Evolutionary conservation across 2,329 filamentous ascomycete genomes (phyloP), one percentile per base, ranked within the genome.

Genomic region (Bipolaris sorokiniana): DNA sequence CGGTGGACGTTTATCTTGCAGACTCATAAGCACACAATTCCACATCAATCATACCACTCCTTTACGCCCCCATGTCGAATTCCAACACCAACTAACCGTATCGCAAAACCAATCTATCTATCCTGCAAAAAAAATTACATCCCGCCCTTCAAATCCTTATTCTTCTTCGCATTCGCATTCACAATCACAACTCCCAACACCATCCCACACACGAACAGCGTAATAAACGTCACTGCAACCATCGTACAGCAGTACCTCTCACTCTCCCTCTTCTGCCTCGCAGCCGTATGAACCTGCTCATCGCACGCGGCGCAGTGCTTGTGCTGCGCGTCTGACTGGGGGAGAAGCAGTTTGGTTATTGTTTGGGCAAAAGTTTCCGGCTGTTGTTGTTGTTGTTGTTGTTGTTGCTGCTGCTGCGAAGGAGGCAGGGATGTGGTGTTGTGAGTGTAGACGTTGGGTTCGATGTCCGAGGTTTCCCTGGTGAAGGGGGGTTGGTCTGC

Each of bases 221-320:
- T 38, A 28, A 71, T 68, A 38, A 71, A 68, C 0, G 65, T 66
- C 16, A 40, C 53, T 5, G 66, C 66, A 1, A 70, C 67, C 66
- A 71, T 67, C 4, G 44, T 55, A 48, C 68, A 71, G 48, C 68
- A 72, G 44, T 66, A 61, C 28, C 51, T 56, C 31, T 70, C 54
- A 7, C 60, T 58, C 7, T 63, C 66, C 15, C 64, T 57, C 23
- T 47, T 61, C 44, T 67, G 59, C 18, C 63, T 57, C 6, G 64
- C 61, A n/a, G 59, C 63, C 0, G 55, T 31, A 23, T 66, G 63
- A 1, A 56, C 18, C 34, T 68, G 65, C 16, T 60, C 49, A 45
- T 73, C 71, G 60, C 71, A 73, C 42, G 62, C 53, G 36, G 70
- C 65, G 58, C 70, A 73, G 51, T 72, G 70, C 5, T 58, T 56